Conservation (phyloP, 257 asterid genomes). For the Solanum etuberosum region DNA sequence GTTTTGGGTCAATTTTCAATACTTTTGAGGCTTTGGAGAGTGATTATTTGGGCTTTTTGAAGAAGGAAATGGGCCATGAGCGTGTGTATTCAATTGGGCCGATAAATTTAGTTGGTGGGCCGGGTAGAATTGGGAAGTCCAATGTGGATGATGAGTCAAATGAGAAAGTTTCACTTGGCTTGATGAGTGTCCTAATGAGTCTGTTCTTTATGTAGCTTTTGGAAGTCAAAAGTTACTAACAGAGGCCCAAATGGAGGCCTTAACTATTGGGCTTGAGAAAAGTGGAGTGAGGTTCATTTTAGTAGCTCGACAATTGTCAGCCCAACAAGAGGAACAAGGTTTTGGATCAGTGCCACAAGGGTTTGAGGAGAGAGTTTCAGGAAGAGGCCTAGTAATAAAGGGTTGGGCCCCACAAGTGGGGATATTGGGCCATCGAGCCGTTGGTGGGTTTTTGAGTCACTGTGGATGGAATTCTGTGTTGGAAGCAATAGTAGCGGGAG, state of each 20-base stretch:
- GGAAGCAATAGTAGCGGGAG: conserved; percentile 47
- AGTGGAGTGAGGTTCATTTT: conserved; percentile 54
- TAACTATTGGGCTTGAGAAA: conserved; percentile 47
- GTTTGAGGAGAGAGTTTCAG: conserved; percentile 36
- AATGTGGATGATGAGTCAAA: not conserved
- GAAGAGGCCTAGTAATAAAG: conserved; percentile 33
- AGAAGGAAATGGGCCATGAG: conserved; percentile 21
- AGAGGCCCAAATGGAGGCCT: conserved; percentile 47
- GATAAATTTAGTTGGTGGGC: conserved; percentile 19
- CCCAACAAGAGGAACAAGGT: conserved; percentile 41
- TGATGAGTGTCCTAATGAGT: conserved; percentile 27
- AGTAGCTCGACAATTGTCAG: conserved; percentile 25
- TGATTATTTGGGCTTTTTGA: conserved; percentile 27
- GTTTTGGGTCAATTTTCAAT: conserved; percentile 52
- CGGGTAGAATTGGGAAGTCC: conserved; percentile 5
- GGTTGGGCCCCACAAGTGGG: conserved; percentile 73
- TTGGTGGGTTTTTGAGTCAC: conserved; percentile 61
- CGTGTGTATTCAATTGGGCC: conserved; percentile 53
- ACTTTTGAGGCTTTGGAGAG: conserved; percentile 41
- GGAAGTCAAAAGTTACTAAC: conserved; percentile 57
- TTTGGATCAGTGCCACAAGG: conserved; percentile 33
- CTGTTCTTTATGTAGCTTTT: conserved; percentile 60
- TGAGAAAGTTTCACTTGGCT: conserved; percentile 32
- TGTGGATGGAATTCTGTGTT: conserved; percentile 71
- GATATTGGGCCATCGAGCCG: conserved; percentile 46